Conservation (phyloP, 441 rosid species). For the Aleurites moluccanus region DNA sequence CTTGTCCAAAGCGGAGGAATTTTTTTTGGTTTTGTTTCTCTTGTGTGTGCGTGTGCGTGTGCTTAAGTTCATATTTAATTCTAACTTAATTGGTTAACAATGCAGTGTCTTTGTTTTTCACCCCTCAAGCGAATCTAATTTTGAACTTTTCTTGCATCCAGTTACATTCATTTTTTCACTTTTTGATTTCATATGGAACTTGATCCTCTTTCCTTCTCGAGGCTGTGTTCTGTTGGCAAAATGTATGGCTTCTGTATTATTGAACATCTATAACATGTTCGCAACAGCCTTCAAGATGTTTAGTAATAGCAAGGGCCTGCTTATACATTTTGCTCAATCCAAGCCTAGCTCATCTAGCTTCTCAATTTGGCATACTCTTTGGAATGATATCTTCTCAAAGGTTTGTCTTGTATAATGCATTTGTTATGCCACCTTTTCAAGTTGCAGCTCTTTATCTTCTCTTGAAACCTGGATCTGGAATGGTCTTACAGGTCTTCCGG, state of each 20-base stretch:
- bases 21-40: background rate
- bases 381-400: constrained; percentile 11
- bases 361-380: constrained; percentile 11
- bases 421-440: background rate
- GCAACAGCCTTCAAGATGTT: background rate
- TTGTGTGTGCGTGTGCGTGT: background rate
- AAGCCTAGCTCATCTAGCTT: constrained; percentile 10
- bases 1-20: background rate
- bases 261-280: constrained; percentile 1
- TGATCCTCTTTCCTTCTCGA: background rate
- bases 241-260: background rate
- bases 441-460: background rate
- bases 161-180: background rate
- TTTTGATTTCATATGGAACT: background rate
- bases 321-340: background rate
- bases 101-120: background rate
- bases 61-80: background rate
- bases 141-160: constrained; percentile 1
- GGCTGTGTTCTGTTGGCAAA: constrained; percentile 3
- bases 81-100: background rate
- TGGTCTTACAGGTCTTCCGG: constrained; percentile 7
- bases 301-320: background rate
- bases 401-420: background rate
- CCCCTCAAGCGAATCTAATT: background rate
- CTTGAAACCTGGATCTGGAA: background rate